Base-by-base conservation (phyloP, 2,329 filamentous ascomycete species). In the Paraphoma chrysanthemicola region DNA sequence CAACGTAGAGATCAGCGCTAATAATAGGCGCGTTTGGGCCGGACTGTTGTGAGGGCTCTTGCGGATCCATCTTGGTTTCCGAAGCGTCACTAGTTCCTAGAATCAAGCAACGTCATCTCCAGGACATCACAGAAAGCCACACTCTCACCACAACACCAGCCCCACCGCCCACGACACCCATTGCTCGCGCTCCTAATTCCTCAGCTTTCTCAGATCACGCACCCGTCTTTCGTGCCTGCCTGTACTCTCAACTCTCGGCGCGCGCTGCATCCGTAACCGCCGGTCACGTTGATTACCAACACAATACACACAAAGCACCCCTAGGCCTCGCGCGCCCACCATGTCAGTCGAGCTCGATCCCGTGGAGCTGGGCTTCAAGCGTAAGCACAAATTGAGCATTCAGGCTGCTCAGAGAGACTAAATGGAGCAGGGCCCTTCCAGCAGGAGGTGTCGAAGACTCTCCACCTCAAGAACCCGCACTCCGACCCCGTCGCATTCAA, bases 281-380 rank as follows among this genome's bases (percentile, higher is more conserved):
- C 53, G 49, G 50, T 45, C 60, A 39, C 31, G 14, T 53, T 53
- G 70, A 74, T 74, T 73, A 73, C 71, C 64, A 75, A 74, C 38
- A 59, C 57, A 41, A 42, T 61, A 56, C 61, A 56, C 57, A 52
- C 60, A 53, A 51, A 68, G 49, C 48, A 42, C 54, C 41, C 48
- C 42, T 61, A 43, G 51, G 55, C 36, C 57, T 23, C 58, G 53
- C 56, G 53, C 50, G 50, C 43, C 50, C 80, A 85, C 73, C 81
- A 98, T 98, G 95, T 96, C 94, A 70, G 90, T 99, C 82, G 91
- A 97, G 72, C 91, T 99, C 76, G 89, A 95, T 72, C 95, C 94
- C 58, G 79, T 86, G 68, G 95, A 98, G 86, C 88, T 99, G 76
- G 91, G 88, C 82, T 99, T 99, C 82, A 90, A 89, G 81, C 91